phyloP scores from a whole-genome alignment of 805 yeast species.

The Metschnikowia kofuensis region DNA sequence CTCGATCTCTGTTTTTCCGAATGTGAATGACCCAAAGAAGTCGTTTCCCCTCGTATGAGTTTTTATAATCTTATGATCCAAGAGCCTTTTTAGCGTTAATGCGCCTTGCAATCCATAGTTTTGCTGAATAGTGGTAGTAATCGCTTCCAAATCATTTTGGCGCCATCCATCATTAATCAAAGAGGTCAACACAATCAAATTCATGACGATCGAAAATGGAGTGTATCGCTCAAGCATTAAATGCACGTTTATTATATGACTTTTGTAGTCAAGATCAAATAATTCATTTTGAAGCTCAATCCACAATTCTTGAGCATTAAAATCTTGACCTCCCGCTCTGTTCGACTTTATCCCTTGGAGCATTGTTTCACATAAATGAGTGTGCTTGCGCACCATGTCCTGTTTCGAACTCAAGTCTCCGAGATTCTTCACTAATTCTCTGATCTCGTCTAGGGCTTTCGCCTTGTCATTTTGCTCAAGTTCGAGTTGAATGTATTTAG shows the following conservation, averaged over 20 bases:
- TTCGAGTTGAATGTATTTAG: constrained; percentile 65
- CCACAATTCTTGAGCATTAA: constrained; percentile 40
- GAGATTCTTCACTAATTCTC: constrained; percentile 66
- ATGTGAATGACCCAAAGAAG: constrained; percentile 22
- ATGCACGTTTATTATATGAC: constrained; percentile 24
- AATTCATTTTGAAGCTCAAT: constrained; percentile 70
- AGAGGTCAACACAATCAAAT: constrained; percentile 56
- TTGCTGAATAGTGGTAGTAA: constrained; percentile 56
- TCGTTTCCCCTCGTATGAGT: constrained; percentile 22
- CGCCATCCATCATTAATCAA: constrained; percentile 66
- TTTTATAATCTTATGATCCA: constrained; percentile 47
- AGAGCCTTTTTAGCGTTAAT: constrained; percentile 45
- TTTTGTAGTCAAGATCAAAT: constrained; percentile 41
- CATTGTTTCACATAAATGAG: constrained; percentile 66
- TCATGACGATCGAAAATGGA: constrained; percentile 42
- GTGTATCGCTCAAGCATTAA: constrained; percentile 42
- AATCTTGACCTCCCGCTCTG: constrained; percentile 17
- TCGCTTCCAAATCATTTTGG: constrained; percentile 54
- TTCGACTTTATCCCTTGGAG: constrained; percentile 43
- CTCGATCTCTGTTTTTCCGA: constrained; percentile 15
- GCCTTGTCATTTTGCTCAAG: constrained; percentile 44
- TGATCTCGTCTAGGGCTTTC: constrained; percentile 47
- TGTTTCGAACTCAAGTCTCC: constrained; percentile 67
- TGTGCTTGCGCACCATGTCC: constrained; percentile 66
- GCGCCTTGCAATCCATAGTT: constrained; percentile 62